Evolutionary conservation across 2,329 filamentous ascomycete species (phyloP).

Genomic region (Cercospora sojina): DNA sequence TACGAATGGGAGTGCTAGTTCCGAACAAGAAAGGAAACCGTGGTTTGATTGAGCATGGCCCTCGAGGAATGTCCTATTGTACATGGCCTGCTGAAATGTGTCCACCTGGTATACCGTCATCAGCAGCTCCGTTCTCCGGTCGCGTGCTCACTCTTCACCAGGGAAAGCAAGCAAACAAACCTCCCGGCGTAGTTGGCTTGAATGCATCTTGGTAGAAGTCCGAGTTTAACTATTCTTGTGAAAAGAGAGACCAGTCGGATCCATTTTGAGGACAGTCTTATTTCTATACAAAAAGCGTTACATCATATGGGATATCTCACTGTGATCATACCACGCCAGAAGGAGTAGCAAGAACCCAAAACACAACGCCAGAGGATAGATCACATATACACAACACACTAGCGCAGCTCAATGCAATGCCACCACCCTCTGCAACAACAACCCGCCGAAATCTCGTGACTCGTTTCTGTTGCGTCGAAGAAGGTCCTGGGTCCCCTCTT

Average conservation of each 20-base stretch:
- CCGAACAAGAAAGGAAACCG: not conserved
- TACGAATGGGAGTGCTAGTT: not conserved
- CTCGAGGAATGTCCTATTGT: not conserved
- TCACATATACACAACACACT: not conserved
- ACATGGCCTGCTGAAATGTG: not conserved
- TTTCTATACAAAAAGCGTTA: not conserved
- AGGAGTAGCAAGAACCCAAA: not conserved
- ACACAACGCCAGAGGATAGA: not conserved
- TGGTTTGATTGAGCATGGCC: not conserved
- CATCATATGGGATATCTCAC: not conserved
- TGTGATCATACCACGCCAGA: not conserved
- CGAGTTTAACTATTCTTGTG: too few species aligned
- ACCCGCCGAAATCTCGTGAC: not conserved
- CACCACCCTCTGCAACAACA: not conserved
- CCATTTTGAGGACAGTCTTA: not conserved
- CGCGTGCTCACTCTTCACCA: not conserved
- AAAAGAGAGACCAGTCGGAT: too few species aligned
- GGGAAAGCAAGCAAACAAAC: not conserved
- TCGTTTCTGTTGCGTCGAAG: not conserved
- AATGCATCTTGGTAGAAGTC: too few species aligned
- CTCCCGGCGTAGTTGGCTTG: too few species aligned
- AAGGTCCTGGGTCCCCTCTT: not conserved
- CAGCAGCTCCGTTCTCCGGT: not conserved
- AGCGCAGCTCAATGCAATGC: not conserved
- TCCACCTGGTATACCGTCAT: not conserved